Evolutionary conservation across 2,329 filamentous ascomycete species (phyloP), one percentile per base, ranked within the genome.

Genomic region (Epichloe festucae): DNA sequence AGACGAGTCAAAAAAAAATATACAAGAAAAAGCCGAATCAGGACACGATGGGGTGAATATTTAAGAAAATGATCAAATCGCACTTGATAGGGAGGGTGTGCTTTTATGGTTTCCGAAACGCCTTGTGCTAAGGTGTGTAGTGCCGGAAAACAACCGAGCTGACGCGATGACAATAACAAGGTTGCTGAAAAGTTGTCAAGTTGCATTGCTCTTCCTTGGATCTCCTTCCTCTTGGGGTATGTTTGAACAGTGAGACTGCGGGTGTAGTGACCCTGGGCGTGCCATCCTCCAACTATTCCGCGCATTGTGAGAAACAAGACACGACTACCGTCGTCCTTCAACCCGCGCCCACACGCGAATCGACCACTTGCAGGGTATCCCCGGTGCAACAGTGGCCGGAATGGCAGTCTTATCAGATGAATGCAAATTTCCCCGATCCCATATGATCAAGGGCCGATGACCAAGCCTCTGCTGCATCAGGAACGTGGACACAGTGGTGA

Each of bases 401-500:
- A 8, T 46, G 46, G 49, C 49, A 50, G 52, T 57, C 54, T 55
- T 51, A 52, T 61, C 58, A 69, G 46, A 68, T 61, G 52, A 65
- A 67, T 39, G 63, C 60, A 60, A 65, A 68, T 52, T 60, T 63
- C 27, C 52, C 53, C 39, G 59, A 55, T 39, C 54, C 55, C 57
- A 64, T 59, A 42, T 62, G 56, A 39, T 58, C 50, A 54, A 68
- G 62, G n/a, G 64, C 66, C 8, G 65, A 59, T 5, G 65, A 65
- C 67, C 67, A 70, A 7, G 67, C 62, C 40, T 68, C 65, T 42
- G 66, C 63, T 5, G 65, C 53, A 19, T 70, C 67, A 6, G 61
- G 60, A 3, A 63, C 67, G 51, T 73, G 70, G 44, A 69, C 63
- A 7, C 63, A 61, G 3, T 63, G 67, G 45, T 73, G 70, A 55